Base-by-base conservation (phyloP, 2,329 filamentous ascomycete species). In the Rosellinia necatrix region DNA sequence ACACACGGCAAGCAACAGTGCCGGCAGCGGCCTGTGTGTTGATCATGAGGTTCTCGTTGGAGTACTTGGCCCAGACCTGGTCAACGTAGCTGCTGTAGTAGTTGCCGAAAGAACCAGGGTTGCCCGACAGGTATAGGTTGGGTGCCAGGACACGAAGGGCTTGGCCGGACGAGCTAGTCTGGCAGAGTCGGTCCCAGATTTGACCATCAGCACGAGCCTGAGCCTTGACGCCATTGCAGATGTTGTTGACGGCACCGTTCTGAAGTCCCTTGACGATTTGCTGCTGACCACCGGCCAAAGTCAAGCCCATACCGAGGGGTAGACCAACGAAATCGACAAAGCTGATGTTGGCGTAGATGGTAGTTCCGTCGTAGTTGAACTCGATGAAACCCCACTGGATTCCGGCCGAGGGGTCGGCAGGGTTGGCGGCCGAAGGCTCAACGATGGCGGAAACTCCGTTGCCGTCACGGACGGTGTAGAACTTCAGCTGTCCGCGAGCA, bases 281-380 rank as follows among this genome's bases (percentile, higher is more conserved):
- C 0, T 61, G 65, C 41, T 56, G 62, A 27, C 75, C 75, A 24
- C 67, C 70, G 12, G 62, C 70, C 12, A 73, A 68, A 0, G 70
- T 71, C 6, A 83, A 66, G 0, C 64, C 64, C 75, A 84, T 79
- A 27, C 79, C 78, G 3, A 84, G 74, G 0, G 77, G 70, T 9
- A 83, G 69, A 4, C 79, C 72, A 19, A 81, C 74, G 50, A 80
- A 81, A 64, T 82, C 79, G 22, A 82, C 79, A 53, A 76, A 81
- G 43, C 75, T 78, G 49, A 82, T 74, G 66, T 81, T 81, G 59
- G 77, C 76, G 32, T 71, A 80, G 25, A 81, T 65, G 3, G 70
- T 69, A 0, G 71, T 71, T 2, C 70, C 66, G 1, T 64, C 53
- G 3, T 70, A 77, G 62, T 75, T 76, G 3, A 82, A 68, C 62